Base-by-base conservation (phyloP, 257 asterid species). In the Nicotiana undulata region DNA sequence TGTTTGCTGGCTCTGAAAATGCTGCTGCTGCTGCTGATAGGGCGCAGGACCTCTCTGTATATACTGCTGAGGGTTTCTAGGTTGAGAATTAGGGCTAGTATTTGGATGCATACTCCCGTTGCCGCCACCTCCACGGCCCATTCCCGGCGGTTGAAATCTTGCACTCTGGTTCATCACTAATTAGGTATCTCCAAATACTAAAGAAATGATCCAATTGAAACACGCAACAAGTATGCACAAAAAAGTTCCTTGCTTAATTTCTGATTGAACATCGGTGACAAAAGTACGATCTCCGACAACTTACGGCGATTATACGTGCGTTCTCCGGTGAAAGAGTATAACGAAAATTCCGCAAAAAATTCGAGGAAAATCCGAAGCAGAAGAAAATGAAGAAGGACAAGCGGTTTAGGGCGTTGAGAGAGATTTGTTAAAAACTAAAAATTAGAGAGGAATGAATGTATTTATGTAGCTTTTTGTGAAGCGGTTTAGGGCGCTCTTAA, bases 61-160 rank as follows among this genome's bases (percentile, higher is more conserved):
- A 77, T 92, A 93, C 85, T 94, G 97, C 34, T 90, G 97, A 79
- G 87, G 83, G 81, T 91, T 89, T 82, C 98, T 89, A 0, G 82
- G 88, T 60, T 93, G 98, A 75, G 85, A 93, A 85, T 74, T 79
- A 87, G 91, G 94, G 92, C 87, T 86, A 20, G 85, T 89, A 81
- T 90, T 85, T 8, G 92, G 89, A 83, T 86, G 86, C 89, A 88
- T 79, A 56, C 90, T 91, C 31, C 94, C 89, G 20, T 88, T 88
- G 56, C 92, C 89, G 17, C 94, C 40, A 75, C 91, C 82, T 82
- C 88, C 95, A 7, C 90, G 97, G 55, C 93, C 93, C 87, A 92
- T 91, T 9, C 98, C 98, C 63, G 98, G 99, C 51, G 97, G 94
- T 80, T 96, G 99, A 87, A 91, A 93, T 80, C 99, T 91, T 65